These are phyloP conservation scores for Trifolium dubium DNA, from an alignment of 306 rosid genomes.

Conservation along the genomic window DNA sequence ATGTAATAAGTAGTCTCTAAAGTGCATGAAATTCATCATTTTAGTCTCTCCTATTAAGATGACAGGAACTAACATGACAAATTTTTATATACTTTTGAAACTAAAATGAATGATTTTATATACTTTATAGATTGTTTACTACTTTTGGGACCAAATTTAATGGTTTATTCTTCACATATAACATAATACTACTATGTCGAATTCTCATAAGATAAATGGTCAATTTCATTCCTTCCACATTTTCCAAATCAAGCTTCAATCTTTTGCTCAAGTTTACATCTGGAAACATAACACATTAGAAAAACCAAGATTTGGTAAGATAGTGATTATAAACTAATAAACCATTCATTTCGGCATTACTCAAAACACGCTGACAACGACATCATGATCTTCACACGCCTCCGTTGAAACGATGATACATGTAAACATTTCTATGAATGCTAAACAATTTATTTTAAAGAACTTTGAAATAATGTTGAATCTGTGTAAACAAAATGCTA, in stretches of 20 bases:
- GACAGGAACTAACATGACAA: no score
- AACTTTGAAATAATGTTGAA: constrained; percentile 37
- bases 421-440: constrained; percentile 1
- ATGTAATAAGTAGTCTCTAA: no score
- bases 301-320: constrained; percentile 15
- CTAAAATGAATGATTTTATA: no score
- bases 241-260: constrained; percentile 8
- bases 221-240: not conserved
- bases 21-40: no score
- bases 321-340: constrained; percentile 10
- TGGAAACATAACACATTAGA: not conserved
- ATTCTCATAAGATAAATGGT: not conserved
- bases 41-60: no score
- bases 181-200: not conserved
- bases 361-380: constrained; percentile 5
- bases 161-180: not conserved
- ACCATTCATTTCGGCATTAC: constrained; percentile 3
- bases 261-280: not conserved
- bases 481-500: constrained; percentile 28
- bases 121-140: no score
- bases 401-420: constrained; percentile 6
- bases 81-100: no score
- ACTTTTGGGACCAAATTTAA: no score
- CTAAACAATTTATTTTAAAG: constrained; percentile 22
- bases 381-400: constrained; percentile 3